These are phyloP conservation scores for Ceratobasidium sp. DNA, from an alignment of 1,284 basidiomycete genomes.

Conservation along the genomic window DNA sequence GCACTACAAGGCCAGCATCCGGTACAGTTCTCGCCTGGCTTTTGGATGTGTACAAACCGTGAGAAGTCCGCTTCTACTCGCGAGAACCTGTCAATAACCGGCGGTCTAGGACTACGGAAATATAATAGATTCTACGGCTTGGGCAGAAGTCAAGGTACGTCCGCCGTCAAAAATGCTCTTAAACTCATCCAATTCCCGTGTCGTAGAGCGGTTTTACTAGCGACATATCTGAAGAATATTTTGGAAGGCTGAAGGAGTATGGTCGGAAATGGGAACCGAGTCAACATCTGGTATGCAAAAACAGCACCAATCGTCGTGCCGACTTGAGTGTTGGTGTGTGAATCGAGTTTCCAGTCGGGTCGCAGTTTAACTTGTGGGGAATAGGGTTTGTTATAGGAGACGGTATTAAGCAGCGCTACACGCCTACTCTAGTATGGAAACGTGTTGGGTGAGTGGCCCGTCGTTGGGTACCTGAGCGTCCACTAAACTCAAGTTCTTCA, in stretches of 20 bases:
- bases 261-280: conserved; percentile 9
- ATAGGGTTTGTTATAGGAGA: conserved; percentile 25
- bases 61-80: not conserved
- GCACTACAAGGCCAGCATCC: not conserved
- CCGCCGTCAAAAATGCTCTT: not conserved
- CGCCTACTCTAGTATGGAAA: conserved; percentile 12
- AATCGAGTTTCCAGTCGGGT: not conserved
- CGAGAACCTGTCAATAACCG: not conserved
- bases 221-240: conserved; percentile 10
- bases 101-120: conserved; percentile 8
- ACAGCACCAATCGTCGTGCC: conserved; percentile 3
- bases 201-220: conserved; percentile 5
- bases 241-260: conserved; percentile 1
- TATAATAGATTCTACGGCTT: conserved; percentile 1
- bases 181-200: not conserved
- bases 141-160: conserved; percentile 16
- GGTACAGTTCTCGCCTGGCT: conserved; percentile 5
- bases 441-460: conserved; percentile 13
- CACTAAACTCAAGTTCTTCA: not conserved
- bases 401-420: conserved; percentile 15
- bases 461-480: not conserved
- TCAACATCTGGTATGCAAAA: conserved; percentile 11
- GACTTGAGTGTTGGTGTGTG: conserved; percentile 22
- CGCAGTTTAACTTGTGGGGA: not conserved
- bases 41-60: conserved; percentile 21